Conservation (phyloP, 495 filamentous ascomycete genomes). For the Patellaria atrata region DNA sequence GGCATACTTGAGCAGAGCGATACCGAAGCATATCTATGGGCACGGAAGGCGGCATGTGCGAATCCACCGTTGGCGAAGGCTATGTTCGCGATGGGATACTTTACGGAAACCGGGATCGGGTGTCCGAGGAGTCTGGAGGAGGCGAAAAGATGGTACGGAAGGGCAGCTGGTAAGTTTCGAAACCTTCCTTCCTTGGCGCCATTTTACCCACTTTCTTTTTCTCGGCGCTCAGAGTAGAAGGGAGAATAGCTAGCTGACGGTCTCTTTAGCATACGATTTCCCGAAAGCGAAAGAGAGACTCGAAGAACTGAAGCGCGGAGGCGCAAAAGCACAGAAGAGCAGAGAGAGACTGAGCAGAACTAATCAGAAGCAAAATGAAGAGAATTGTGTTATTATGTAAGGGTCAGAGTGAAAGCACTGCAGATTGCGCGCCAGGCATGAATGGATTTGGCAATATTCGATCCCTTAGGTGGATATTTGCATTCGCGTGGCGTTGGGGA, state of each 20-base stretch:
- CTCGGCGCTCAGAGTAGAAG: too few relatives aligned
- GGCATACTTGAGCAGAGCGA: slow-evolving; percentile 84
- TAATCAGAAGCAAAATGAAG: slow-evolving; percentile 73
- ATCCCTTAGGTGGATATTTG: not conserved
- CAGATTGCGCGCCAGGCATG: too few relatives aligned
- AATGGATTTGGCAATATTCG: not conserved
- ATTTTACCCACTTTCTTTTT: not conserved
- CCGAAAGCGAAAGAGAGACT: slow-evolving; percentile 82
- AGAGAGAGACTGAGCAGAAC: slow-evolving; percentile 73
- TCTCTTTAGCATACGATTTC: slow-evolving; percentile 65
- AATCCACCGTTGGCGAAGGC: slow-evolving; percentile 66
- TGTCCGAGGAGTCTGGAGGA: slow-evolving; percentile 73
- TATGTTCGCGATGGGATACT: slow-evolving; percentile 96
- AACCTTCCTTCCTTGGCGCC: slow-evolving; percentile 1
- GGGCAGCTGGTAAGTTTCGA: slow-evolving; percentile 73
- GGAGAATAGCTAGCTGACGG: slow-evolving; percentile 13
- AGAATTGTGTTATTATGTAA: slow-evolving; percentile 67
- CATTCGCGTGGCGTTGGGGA: too few relatives aligned
- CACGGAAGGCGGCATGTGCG: slow-evolving; percentile 73
- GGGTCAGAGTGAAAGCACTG: too few relatives aligned
- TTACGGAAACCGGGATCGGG: slow-evolving; percentile 92
- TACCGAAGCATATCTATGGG: slow-evolving; percentile 95
- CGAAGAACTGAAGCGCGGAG: slow-evolving; percentile 76
- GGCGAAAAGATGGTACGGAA: slow-evolving; percentile 96
- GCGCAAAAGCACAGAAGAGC: slow-evolving; percentile 47